Percentiles rank a stretch among this genome's conserved stretches.
Conservation (phyloP, 169 alveolate species). For the Plasmodium ovale region DNA sequence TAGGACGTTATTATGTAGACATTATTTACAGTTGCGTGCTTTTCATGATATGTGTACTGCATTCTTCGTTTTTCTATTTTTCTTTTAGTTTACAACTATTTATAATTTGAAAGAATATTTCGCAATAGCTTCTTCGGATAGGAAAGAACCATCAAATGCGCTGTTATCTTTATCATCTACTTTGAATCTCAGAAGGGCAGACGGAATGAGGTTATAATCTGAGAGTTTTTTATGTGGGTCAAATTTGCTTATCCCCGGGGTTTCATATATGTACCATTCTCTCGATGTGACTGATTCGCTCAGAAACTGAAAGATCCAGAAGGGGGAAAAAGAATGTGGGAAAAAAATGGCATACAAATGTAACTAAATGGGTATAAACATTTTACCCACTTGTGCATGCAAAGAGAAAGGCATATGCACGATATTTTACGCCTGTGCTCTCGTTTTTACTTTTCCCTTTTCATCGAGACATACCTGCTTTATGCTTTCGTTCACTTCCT, state of each 20-base stretch:
- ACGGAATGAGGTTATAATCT: constrained; percentile 43
- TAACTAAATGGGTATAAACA: neutral
- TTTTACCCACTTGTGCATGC: neutral
- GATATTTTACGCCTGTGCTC: neutral
- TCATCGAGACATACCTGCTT: constrained; percentile 11
- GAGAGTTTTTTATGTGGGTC: constrained; percentile 55
- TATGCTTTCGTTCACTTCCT: constrained; percentile 43
- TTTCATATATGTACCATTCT: constrained; percentile 66
- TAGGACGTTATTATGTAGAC: constrained; percentile 6
- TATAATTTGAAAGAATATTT: constrained; percentile 42
- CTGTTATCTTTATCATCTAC: constrained; percentile 9
- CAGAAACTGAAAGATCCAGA: constrained; percentile 22
- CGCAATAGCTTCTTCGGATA: constrained; percentile 41
- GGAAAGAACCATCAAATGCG: constrained; percentile 1
- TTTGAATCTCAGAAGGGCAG: constrained; percentile 49
- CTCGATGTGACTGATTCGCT: constrained; percentile 11
- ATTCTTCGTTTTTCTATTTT: neutral
- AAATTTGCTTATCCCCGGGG: constrained; percentile 69
- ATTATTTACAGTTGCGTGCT: too few relatives aligned
- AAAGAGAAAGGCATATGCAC: neutral
- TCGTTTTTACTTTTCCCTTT: neutral
- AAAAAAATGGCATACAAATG: neutral
- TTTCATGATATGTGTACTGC: neutral
- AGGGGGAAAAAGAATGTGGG: neutral
- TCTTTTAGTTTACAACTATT: constrained; percentile 4